Evolutionary conservation across 2,329 filamentous ascomycete species (phyloP).

Genomic region (Lachnellula arida): DNA sequence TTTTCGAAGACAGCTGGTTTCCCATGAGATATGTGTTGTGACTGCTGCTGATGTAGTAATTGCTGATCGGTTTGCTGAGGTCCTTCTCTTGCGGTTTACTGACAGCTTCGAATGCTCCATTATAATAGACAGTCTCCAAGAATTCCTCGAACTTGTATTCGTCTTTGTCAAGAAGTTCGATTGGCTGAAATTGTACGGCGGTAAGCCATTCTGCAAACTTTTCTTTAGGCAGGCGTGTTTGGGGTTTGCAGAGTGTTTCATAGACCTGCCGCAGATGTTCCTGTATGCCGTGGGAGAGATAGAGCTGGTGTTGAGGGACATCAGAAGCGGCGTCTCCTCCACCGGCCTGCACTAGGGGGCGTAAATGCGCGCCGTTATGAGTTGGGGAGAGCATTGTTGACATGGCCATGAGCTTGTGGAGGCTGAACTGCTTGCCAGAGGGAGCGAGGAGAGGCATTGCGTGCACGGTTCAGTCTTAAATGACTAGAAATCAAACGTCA

Average conservation of each 20-base stretch:
- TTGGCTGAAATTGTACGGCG: conserved; percentile 38
- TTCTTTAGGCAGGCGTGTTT: conserved; percentile 33
- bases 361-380: conserved; percentile 17
- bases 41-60: conserved; percentile 92
- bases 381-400: conserved; percentile 29
- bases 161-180: conserved; percentile 21
- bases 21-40: conserved; percentile 92
- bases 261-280: conserved; percentile 46
- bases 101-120: conserved; percentile 26
- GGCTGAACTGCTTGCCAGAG: conserved; percentile 28
- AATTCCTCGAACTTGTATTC: conserved; percentile 32
- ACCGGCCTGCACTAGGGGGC: conserved; percentile 21
- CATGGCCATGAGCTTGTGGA: conserved; percentile 33
- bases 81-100: conserved; percentile 24
- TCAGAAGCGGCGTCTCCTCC: conserved; percentile 24
- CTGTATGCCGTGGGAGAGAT: conserved; percentile 46
- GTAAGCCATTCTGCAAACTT: conserved; percentile 47
- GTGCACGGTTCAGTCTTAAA: conserved; percentile 6
- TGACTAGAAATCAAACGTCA: conserved; percentile 9
- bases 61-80: conserved; percentile 37
- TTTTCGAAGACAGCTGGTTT: conserved; percentile 75
- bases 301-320: conserved; percentile 27
- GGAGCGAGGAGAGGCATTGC: conserved; percentile 23
- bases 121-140: conserved; percentile 28
- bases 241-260: conserved; percentile 37